Conservation (phyloP, 1,284 basidiomycete species). For the Ustilago loliicola region DNA sequence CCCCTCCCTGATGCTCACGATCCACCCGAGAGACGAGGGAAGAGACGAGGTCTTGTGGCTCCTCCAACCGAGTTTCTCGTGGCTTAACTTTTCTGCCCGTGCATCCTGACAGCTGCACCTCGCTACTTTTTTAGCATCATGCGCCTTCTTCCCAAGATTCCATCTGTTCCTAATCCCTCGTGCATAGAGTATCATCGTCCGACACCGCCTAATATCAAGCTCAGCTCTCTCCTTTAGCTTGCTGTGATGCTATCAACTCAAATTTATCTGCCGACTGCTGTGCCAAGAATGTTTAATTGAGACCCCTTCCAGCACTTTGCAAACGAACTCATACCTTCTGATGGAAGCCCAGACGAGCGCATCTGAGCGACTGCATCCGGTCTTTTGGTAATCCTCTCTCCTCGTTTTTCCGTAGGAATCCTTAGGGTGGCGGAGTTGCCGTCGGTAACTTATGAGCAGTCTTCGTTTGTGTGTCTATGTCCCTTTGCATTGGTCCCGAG, state of each 20-base stretch:
- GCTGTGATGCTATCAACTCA: not conserved
- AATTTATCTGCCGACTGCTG: not conserved
- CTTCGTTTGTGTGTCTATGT: not conserved
- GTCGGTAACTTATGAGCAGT: not conserved
- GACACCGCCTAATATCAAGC: not conserved
- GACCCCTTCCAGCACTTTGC: not conserved
- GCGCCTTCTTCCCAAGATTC: not conserved
- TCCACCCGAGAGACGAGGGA: not conserved
- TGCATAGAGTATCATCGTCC: conserved; percentile 5
- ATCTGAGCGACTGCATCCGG: not conserved
- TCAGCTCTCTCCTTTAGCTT: not conserved
- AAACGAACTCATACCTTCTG: too few relatives aligned
- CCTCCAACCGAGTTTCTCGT: not conserved
- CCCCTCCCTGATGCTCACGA: not conserved
- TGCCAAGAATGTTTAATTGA: not conserved
- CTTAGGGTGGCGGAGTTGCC: not conserved
- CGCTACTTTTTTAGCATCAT: not conserved
- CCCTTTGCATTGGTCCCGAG: conserved; percentile 13
- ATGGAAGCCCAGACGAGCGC: not conserved
- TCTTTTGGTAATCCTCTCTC: not conserved
- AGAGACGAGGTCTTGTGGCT: not conserved
- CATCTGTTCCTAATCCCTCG: not conserved
- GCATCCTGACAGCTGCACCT: conserved; percentile 3
- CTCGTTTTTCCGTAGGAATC: not conserved
- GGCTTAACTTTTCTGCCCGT: not conserved